A percentile compares a stretch with the other conserved stretches of the same genome.
phyloP scores from a whole-genome alignment of 257 asterid genomes.

The Apocynum venetum region DNA sequence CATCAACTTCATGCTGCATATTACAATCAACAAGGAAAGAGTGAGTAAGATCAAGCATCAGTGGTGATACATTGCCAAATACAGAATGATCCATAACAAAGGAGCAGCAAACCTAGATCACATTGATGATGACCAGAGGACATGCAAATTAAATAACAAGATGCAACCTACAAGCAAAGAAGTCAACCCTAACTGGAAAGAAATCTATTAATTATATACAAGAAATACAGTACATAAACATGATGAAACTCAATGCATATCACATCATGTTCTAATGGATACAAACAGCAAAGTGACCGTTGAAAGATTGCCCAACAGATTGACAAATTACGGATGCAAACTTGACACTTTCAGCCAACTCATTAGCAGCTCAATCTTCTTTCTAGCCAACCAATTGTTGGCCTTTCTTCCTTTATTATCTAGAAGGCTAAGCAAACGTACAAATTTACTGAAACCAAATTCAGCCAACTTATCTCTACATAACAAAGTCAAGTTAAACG shows the following conservation, averaged over 20 bases:
- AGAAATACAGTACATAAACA: background rate
- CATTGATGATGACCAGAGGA: background rate
- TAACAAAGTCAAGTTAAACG: background rate
- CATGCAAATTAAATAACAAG: background rate
- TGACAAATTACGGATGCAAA: too few species aligned
- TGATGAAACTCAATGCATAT: background rate
- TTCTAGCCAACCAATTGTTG: background rate
- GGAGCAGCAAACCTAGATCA: background rate
- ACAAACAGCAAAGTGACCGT: background rate
- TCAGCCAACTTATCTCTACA: background rate
- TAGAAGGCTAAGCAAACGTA: background rate
- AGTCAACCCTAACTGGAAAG: too few species aligned
- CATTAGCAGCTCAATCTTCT: background rate
- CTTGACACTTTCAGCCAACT: background rate
- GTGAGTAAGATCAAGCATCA: background rate
- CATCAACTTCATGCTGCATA: constrained; percentile 66
- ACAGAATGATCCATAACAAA: background rate
- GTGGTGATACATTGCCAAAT: background rate
- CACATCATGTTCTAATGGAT: background rate
- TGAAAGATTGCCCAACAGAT: background rate
- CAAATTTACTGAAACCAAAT: background rate
- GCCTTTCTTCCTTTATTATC: background rate
- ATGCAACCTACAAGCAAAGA: background rate
- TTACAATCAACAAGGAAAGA: constrained; percentile 5
- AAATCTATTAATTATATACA: background rate